Conservation (phyloP, 208 protist species). For the Leishmania mexicana region DNA sequence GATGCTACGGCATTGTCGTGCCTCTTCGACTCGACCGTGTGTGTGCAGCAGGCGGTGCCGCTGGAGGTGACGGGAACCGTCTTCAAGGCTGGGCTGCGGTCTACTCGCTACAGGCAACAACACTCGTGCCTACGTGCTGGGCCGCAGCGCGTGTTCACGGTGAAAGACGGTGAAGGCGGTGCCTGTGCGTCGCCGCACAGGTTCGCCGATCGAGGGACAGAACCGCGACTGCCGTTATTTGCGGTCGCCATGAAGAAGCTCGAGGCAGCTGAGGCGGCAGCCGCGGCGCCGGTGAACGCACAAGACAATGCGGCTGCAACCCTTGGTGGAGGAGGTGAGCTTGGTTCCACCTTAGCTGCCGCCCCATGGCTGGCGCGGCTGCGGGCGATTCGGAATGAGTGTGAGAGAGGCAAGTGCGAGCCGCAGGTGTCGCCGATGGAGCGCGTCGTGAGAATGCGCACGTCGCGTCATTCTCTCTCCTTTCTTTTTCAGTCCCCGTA, state of each 20-base stretch:
- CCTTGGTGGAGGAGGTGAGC: not conserved
- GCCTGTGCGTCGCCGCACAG: not conserved
- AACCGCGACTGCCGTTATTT: not conserved
- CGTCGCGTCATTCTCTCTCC: not conserved
- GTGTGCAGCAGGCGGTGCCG: constrained; percentile 36
- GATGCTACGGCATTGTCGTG: constrained; percentile 33
- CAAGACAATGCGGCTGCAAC: not conserved
- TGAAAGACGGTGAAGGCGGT: not conserved
- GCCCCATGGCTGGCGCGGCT: constrained; percentile 27
- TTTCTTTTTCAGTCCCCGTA: constrained; percentile 55
- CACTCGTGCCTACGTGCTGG: not conserved
- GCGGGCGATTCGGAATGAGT: not conserved
- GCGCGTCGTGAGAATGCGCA: not conserved
- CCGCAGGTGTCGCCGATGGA: not conserved
- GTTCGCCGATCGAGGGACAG: not conserved
- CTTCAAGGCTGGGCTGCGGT: constrained; percentile 3
- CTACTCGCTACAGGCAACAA: constrained; percentile 18
- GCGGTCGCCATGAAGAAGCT: not conserved
- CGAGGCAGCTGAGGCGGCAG: not conserved
- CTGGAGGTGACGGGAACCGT: constrained; percentile 44
- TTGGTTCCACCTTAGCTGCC: not conserved
- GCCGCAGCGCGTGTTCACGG: not conserved
- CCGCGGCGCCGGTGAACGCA: not conserved
- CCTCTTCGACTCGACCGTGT: constrained; percentile 48
- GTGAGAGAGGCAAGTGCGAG: not conserved